These are phyloP conservation scores for Neurospora intermedia DNA, from an alignment of 495 filamentous ascomycete genomes.

Conservation along the genomic window DNA sequence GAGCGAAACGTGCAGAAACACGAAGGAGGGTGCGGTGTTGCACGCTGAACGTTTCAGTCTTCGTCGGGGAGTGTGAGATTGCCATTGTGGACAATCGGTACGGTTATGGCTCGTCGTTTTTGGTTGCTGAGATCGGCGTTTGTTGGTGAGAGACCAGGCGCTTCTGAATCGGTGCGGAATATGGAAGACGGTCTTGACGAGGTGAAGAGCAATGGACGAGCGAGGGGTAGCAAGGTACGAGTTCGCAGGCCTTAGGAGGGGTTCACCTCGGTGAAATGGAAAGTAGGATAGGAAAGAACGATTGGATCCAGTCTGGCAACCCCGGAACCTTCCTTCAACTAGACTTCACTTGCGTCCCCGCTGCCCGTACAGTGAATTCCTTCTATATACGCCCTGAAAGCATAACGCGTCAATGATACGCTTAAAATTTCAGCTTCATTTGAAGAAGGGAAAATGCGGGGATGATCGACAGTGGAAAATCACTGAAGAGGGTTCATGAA, in stretches of 20 bases:
- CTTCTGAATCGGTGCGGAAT: not conserved
- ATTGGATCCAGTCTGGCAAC: not conserved
- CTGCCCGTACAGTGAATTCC: not conserved
- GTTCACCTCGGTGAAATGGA: not conserved
- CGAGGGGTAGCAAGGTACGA: not conserved
- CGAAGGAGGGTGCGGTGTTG: not conserved
- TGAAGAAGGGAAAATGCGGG: not conserved
- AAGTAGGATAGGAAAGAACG: not conserved
- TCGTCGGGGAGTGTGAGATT: not conserved
- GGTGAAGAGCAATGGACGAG: not conserved
- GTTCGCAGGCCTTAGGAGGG: not conserved
- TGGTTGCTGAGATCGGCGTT: not conserved
- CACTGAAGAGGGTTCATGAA: not conserved
- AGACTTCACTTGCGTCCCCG: not conserved
- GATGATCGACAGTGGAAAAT: not conserved
- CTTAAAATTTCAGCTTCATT: not conserved
- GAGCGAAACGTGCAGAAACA: not conserved
- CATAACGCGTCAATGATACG: not conserved
- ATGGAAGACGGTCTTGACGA: not conserved
- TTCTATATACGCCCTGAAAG: not conserved
- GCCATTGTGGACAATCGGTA: not conserved
- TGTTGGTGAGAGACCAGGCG: not conserved
- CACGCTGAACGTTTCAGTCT: not conserved
- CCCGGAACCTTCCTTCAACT: not conserved
- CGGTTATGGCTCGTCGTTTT: not conserved